Evolutionary conservation across 306 rosid genomes (phyloP), one percentile per base, ranked within the genome.

Genomic region (Cicer yamashitae): DNA sequence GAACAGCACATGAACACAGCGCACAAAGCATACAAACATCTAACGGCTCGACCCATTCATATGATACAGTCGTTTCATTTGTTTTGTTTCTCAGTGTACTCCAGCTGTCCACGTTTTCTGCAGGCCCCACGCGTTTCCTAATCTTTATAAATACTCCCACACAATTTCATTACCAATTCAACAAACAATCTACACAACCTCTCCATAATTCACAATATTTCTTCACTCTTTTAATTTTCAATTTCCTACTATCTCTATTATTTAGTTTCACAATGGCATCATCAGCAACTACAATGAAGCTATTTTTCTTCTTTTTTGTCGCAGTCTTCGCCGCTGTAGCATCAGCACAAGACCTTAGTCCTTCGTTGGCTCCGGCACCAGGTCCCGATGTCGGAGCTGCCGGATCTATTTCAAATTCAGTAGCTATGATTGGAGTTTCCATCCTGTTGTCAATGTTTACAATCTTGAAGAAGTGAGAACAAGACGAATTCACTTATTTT

Each of bases 321-420:
- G 70, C 51, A 3, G 20, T 87, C 54, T 68, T 84, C 57, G 72
- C 61, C 10, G 68, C 60, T 15, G 44, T 68, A 8, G 79, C 76
- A 8, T 0, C 72, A 6, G 88, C 88, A 2, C 92, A 86, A 53
- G 88, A 84, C 41, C 40, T 58, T 0, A 58, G 64, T 58, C 0
- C 18, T 67, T 25, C 41, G 0, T 58, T 1, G 0, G 64, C 64
- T 25, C 64, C 64, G 15, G 64, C 64, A 25, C 15, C 17, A 58
- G 64, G 64, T 25, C 64, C 64, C 11, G 64, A 58, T 58, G 64
- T 1, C 1, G 64, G 64, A 11, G 64, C 41, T 5, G 40, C 9
- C 1, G 64, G 41, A 25, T 58, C 10, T 30, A 2, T 58, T 58
- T 10, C 64, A 11, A 58, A 11, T 10, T 58, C 64, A 22, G 9